phyloP scores from a whole-genome alignment of 306 rosid genomes.

The Neltuma alba region DNA sequence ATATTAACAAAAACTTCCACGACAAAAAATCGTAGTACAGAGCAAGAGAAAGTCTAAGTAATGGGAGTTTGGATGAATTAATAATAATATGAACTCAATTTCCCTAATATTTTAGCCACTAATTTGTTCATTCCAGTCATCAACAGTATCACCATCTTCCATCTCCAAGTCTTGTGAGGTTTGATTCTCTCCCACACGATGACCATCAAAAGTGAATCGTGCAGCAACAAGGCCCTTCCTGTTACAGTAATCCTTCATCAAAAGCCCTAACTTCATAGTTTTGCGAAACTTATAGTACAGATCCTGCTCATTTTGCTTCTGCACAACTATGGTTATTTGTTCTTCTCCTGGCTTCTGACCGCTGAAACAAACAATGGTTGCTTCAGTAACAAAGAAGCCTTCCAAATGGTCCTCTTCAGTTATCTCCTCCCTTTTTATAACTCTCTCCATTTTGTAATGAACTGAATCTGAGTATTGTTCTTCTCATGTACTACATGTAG shows the following conservation, averaged over 20 bases:
- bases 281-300: not conserved
- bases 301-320: not conserved
- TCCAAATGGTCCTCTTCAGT: not conserved
- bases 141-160: not conserved
- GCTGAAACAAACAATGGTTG: not conserved
- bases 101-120: too few species aligned
- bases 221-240: not conserved
- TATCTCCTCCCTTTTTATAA: not conserved
- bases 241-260: not conserved
- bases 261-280: not conserved
- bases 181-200: not conserved
- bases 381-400: not conserved
- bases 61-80: too few species aligned
- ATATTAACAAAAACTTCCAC: too few species aligned
- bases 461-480: too few species aligned
- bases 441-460: too few species aligned
- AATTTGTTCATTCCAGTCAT: not conserved
- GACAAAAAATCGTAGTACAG: too few species aligned
- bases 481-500: too few species aligned
- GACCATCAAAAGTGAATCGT: not conserved
- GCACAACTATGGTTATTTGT: not conserved
- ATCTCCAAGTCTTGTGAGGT: not conserved
- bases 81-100: too few species aligned
- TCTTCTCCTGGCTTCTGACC: not conserved
- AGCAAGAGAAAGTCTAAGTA: too few species aligned